Evolutionary conservation across 2,329 filamentous ascomycete genomes (phyloP).

Genomic region (Emergomyces orientalis): DNA sequence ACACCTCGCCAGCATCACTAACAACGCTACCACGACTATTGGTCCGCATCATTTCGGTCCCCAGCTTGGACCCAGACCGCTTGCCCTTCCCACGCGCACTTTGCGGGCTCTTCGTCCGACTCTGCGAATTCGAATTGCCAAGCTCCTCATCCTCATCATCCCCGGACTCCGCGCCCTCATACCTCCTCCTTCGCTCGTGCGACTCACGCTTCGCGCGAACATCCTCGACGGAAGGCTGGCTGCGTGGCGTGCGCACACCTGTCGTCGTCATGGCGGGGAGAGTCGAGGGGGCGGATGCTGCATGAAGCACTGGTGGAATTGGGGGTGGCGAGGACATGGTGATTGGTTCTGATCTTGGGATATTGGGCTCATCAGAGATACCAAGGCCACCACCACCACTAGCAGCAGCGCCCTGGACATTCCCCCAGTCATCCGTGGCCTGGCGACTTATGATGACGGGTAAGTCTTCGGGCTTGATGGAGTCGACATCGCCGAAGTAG

Average conservation of each 20-base stretch:
- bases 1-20: slow-evolving; percentile 34
- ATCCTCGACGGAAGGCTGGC: slow-evolving; percentile 62
- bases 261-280: slow-evolving; percentile 42
- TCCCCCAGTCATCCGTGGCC: slow-evolving; percentile 52
- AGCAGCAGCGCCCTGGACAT: background rate
- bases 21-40: slow-evolving; percentile 81
- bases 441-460: slow-evolving; percentile 67
- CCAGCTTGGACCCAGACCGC: slow-evolving; percentile 75
- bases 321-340: slow-evolving; percentile 7
- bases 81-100: slow-evolving; percentile 33
- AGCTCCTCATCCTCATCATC: slow-evolving; percentile 94
- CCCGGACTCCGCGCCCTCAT: slow-evolving; percentile 70
- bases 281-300: slow-evolving; percentile 56
- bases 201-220: slow-evolving; percentile 65
- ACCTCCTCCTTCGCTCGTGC: slow-evolving; percentile 56
- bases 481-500: slow-evolving; percentile 78
- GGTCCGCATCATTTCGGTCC: slow-evolving; percentile 95
- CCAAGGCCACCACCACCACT: slow-evolving; percentile 53
- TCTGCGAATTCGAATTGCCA: slow-evolving; percentile 43
- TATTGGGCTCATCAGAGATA: slow-evolving; percentile 53
- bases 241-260: slow-evolving; percentile 44
- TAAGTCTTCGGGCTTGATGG: slow-evolving; percentile 66
- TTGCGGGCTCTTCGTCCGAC: slow-evolving; percentile 43
- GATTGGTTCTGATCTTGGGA: slow-evolving; percentile 7
- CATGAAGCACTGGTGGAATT: slow-evolving; percentile 42